Base-by-base conservation (phyloP, 129 eudicot genomes). In the Flaveria ramosissima region DNA sequence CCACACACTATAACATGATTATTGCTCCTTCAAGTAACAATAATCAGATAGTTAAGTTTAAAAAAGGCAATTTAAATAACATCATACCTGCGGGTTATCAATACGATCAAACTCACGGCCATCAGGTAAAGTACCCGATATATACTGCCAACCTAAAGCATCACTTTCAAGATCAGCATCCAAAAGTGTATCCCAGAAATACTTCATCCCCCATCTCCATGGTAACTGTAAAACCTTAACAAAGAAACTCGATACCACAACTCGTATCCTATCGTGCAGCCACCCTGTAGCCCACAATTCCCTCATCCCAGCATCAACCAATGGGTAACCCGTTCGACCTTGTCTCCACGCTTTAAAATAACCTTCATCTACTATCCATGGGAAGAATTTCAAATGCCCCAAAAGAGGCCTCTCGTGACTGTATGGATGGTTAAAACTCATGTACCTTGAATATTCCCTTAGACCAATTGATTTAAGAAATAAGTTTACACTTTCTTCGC, bases 281-380 rank as follows among this genome's bases (percentile, higher is more conserved):
- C 97, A 90, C 1, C 97, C 97, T 0, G 97, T 83, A 61, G 97
- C 96, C 97, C 98, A 90, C 42, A 93, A 74, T 75, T 93, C 96
- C 78, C 98, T 84, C 98, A 93, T 93, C 43, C 97, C 97, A 9
- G 98, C 98, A 87, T 93, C 98, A 13, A 93, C 98, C 78, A 93
- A 75, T 9, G 98, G 98, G 72, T 93, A 93, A 9, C 98, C 98
- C 11, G 96, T 93, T 72, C 97, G 75, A 16, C 98, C 98, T 79
- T 90, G 98, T 48, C 96, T 90, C 98, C 97, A 93, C 0, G 88
- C 91, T 79, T 93, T 93, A 67, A 93, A 93, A 53, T 85, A 85
- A 30, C 83, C 85, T 82, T 93, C 92, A 20, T 93, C 88, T 43
- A 86, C 77, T 9, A 88, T 73, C 98, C 97, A 93, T 41, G 98